Evolutionary conservation across 2,329 filamentous ascomycete genomes (phyloP).

Genomic region (Hypoxylon sp.): DNA sequence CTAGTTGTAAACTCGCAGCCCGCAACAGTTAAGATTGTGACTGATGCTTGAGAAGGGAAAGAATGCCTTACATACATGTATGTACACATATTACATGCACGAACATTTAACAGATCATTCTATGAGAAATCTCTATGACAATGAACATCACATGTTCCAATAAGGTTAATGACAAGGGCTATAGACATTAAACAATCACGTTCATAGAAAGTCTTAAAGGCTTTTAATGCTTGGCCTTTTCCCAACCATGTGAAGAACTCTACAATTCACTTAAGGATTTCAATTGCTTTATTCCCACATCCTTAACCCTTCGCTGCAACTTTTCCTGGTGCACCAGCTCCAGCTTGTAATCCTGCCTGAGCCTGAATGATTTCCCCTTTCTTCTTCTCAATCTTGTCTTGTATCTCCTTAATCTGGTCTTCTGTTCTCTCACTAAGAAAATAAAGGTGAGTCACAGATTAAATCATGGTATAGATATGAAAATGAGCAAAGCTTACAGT

Average conservation of each 20-base stretch:
- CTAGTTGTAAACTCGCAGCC: background rate
- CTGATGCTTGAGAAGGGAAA: no score
- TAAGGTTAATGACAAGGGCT: no score
- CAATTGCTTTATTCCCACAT: background rate
- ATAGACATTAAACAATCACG: no score
- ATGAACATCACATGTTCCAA: no score
- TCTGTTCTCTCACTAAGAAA: conserved; percentile 57
- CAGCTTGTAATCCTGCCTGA: conserved; percentile 66
- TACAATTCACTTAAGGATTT: background rate
- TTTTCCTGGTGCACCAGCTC: conserved; percentile 52
- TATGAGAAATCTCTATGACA: no score
- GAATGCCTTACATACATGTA: no score
- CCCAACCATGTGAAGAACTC: background rate
- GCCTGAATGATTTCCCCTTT: conserved; percentile 72
- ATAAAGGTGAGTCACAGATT: conserved; percentile 10
- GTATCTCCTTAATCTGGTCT: conserved; percentile 67
- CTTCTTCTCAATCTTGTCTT: conserved; percentile 71
- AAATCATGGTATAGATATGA: background rate
- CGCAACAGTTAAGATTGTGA: no score
- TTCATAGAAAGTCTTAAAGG: no score
- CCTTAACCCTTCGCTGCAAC: conserved; percentile 49
- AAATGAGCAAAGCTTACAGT: conserved; percentile 73
- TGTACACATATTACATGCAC: no score
- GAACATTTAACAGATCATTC: no score
- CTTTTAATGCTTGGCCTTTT: background rate